These are phyloP conservation scores for Auriscalpium microsporum DNA, from an alignment of 768 basidiomycete species.

Conservation along the genomic window DNA sequence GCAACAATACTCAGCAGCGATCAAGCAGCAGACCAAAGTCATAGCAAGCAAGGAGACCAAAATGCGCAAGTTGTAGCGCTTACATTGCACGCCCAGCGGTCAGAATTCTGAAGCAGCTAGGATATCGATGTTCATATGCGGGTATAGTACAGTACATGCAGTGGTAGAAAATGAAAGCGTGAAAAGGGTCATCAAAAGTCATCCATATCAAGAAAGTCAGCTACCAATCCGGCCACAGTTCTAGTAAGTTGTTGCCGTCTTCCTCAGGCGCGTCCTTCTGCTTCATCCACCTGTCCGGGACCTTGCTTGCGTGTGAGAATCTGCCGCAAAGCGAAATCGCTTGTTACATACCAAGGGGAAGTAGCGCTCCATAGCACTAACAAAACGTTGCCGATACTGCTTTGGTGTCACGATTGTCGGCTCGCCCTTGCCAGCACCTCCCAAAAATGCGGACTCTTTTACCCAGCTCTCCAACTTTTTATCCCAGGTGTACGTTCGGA, in stretches of 20 bases:
- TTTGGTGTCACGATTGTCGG: slow-evolving; percentile 96
- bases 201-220: neutral
- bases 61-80: slow-evolving; percentile 21
- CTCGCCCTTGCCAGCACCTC: slow-evolving; percentile 74
- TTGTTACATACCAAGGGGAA: slow-evolving; percentile 61
- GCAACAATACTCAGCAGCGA: slow-evolving; percentile 55
- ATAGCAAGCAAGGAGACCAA: slow-evolving; percentile 36
- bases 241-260: slow-evolving; percentile 37
- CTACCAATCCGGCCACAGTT: slow-evolving; percentile 34
- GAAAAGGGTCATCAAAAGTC: neutral
- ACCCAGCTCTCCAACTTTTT: slow-evolving; percentile 98
- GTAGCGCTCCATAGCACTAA: slow-evolving; percentile 84
- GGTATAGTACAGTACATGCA: slow-evolving; percentile 8
- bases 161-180: neutral
- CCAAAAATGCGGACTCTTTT: slow-evolving; percentile 88
- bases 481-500: slow-evolving; percentile 96
- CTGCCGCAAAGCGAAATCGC: neutral
- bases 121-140: slow-evolving; percentile 5
- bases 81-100: neutral
- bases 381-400: slow-evolving; percentile 84
- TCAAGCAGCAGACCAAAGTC: slow-evolving; percentile 47
- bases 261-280: slow-evolving; percentile 72
- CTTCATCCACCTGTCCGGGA: slow-evolving; percentile 91
- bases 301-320: slow-evolving; percentile 33
- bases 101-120: neutral